phyloP scores from a whole-genome alignment of 2,329 filamentous ascomycete species.

The Cercospora sojina region DNA sequence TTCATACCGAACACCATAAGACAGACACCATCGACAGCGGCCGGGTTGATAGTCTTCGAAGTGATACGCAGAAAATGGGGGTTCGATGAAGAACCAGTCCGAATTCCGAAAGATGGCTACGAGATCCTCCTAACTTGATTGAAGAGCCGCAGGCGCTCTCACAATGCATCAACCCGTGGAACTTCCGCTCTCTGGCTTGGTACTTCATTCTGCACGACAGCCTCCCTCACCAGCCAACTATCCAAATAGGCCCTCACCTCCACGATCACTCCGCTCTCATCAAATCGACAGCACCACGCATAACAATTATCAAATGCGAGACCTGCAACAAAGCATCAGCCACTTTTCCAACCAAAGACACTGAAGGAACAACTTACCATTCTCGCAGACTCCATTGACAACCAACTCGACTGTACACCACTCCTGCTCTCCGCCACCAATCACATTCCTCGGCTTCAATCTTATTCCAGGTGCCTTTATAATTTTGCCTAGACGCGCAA shows the following conservation, averaged over 20 bases:
- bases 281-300: slow-evolving; percentile 25
- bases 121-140: slow-evolving; percentile 63
- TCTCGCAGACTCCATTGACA: slow-evolving; percentile 21
- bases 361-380: slow-evolving; percentile 9
- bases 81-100: slow-evolving; percentile 59
- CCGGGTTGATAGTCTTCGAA: slow-evolving; percentile 76
- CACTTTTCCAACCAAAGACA: background rate
- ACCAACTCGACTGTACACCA: slow-evolving; percentile 26
- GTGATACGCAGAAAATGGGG: slow-evolving; percentile 72
- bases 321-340: slow-evolving; percentile 14
- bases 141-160: background rate
- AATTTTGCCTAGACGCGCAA: slow-evolving; percentile 18
- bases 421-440: slow-evolving; percentile 21
- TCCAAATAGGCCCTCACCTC: slow-evolving; percentile 28
- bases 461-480: slow-evolving; percentile 20
- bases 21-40: slow-evolving; percentile 74
- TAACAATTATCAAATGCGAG: slow-evolving; percentile 24
- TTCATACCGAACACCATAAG: slow-evolving; percentile 72
- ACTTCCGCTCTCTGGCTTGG: slow-evolving; percentile 19
- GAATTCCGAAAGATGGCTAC: slow-evolving; percentile 67
- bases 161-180: slow-evolving; percentile 2
- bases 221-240: slow-evolving; percentile 23
- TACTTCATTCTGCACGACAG: slow-evolving; percentile 20
- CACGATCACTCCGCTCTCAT: slow-evolving; percentile 20
- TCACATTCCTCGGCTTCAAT: slow-evolving; percentile 24